Percentiles rank a stretch among this genome's conserved stretches.
Conservation (phyloP, 2,329 filamentous ascomycete species). For the Cladosporium sp. region DNA sequence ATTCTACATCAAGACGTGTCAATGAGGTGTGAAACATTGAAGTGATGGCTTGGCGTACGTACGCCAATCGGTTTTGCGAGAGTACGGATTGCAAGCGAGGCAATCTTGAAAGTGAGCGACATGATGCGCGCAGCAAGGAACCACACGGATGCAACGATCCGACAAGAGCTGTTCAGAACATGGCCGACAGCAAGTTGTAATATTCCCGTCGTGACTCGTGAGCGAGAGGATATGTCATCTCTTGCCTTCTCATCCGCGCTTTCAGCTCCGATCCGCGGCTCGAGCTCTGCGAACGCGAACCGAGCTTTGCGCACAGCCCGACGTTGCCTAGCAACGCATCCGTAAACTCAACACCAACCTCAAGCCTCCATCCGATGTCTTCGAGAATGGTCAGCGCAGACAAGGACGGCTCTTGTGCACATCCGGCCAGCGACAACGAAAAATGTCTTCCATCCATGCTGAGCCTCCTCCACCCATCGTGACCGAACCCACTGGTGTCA, state of each 20-base stretch:
- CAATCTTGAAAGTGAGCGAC: conserved; percentile 62
- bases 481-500: conserved; percentile 62
- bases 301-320: conserved; percentile 1
- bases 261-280: neutral
- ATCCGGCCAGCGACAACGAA: conserved; percentile 7
- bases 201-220: neutral
- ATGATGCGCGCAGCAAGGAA: conserved; percentile 32
- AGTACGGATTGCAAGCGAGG: conserved; percentile 58
- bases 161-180: conserved; percentile 12
- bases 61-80: conserved; percentile 64
- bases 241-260: neutral
- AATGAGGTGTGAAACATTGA: conserved; percentile 5
- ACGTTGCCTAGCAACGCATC: neutral
- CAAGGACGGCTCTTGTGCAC: conserved; percentile 8
- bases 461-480: conserved; percentile 52
- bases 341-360: conserved; percentile 6
- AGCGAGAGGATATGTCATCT: neutral
- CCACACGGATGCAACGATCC: conserved; percentile 11
- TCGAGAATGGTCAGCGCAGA: conserved; percentile 5
- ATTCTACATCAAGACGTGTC: conserved; percentile 42
- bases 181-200: neutral
- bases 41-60: conserved; percentile 24
- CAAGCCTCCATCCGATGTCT: neutral
- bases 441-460: conserved; percentile 39
- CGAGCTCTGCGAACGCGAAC: neutral